Evolutionary conservation across 2,329 filamentous ascomycete species (phyloP).

Genomic region (Microdochium nivale): DNA sequence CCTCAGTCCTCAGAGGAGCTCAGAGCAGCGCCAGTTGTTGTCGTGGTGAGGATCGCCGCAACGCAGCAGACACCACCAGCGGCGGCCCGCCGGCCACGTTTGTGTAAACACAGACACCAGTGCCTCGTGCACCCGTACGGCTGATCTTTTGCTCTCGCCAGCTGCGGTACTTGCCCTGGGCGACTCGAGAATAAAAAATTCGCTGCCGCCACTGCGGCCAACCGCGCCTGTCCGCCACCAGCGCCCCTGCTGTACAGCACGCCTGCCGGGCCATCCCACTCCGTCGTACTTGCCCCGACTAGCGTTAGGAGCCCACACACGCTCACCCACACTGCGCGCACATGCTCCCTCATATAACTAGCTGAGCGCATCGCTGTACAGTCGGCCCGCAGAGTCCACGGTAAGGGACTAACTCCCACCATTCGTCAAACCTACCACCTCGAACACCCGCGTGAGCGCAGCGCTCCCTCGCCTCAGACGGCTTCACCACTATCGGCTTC

Average conservation of each 20-base stretch:
- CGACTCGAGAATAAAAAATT: too few species aligned
- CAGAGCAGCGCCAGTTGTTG: too few species aligned
- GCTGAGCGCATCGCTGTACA: not conserved
- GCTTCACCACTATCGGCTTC: not conserved
- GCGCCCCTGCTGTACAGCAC: not conserved
- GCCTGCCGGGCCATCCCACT: not conserved
- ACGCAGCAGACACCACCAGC: too few species aligned
- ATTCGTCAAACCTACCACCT: not conserved
- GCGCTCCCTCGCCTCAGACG: not conserved
- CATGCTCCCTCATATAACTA: conserved; percentile 1
- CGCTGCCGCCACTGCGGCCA: not conserved
- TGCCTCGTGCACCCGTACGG: too few species aligned
- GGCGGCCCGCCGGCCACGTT: too few species aligned
- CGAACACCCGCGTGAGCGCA: not conserved
- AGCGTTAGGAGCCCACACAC: not conserved
- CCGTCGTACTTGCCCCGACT: not conserved
- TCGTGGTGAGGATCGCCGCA: too few species aligned
- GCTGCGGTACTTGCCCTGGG: too few species aligned
- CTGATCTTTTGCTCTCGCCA: too few species aligned
- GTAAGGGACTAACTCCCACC: not conserved
- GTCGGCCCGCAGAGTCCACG: not conserved
- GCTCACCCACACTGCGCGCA: conserved; percentile 1
- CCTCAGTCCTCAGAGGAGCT: too few species aligned
- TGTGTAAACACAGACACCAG: too few species aligned
- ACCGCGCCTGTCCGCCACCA: not conserved